Base-by-base conservation (phyloP, 1,139 yeast genomes). In the Groenewaldozyma auringiensis region DNA sequence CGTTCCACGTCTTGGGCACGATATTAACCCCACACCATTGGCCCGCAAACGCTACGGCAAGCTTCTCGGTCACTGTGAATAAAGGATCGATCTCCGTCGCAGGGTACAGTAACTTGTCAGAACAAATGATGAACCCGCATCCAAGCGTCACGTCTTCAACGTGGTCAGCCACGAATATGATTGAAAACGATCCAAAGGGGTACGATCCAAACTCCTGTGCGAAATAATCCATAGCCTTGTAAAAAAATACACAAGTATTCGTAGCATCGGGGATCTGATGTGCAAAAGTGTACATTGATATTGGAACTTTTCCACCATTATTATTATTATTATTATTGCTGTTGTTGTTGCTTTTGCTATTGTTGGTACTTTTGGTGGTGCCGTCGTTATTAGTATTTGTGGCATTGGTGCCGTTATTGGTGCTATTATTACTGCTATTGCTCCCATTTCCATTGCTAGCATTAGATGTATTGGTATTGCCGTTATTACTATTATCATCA, bases 1-100 rank as follows among this genome's bases (percentile, higher is more conserved):
- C 96, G 55, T 84, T 79, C 63, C 82, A 77, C 0, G 81, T 74
- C 50, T 76, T 77, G 0, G 98, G 96, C 1, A 87, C 82, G 27
- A 94, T 86, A 61, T 87, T 87, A 34, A 94, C 82, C 6, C 97
- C 96, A 1, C 95, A 77, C 95, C 97, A 94, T 61, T 94, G 98
- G 4, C 78, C 74, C 0, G 98, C 85, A 33, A 94, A 65, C 0
- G 87, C 79, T 47, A 79, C 76, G 1, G 92, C 74, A 6, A 92
- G 61, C 0, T 69, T 62, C 50, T 85, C 88, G 0, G 96, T 85
- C 1, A 80, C 74, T 0, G 77, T 60, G 54, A 84, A 80, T 52
- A 87, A 72, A 0, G 95, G 94, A 55, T 94, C 98, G 34, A 92
- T 80, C 14, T 81, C 69, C 42, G 78, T 78, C 0, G 94, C 74